These are phyloP conservation scores for Mucor plumbeus DNA, from an alignment of 371 early-diverging fungal genomes.

Conservation along the genomic window DNA sequence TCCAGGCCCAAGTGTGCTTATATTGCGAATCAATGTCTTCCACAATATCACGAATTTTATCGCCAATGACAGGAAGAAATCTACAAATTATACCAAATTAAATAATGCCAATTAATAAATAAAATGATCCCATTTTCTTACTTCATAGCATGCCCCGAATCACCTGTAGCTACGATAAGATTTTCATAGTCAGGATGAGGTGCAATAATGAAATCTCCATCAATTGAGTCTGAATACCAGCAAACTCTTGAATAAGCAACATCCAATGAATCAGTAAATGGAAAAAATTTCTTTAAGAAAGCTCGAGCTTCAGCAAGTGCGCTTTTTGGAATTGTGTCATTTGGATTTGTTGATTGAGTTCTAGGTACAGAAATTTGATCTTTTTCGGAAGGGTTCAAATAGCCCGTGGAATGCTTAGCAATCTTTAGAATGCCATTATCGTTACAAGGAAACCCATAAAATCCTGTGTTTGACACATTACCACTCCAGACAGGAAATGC, in stretches of 20 bases:
- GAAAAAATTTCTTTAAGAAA: conserved; percentile 40
- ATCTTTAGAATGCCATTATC: conserved; percentile 46
- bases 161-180: conserved; percentile 49
- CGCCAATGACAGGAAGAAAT: conserved; percentile 35
- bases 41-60: conserved; percentile 31
- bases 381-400: conserved; percentile 28
- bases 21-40: conserved; percentile 27
- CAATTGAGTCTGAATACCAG: conserved; percentile 51
- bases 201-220: conserved; percentile 43
- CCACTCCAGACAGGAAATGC: conserved; percentile 52
- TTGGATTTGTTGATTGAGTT: conserved; percentile 35
- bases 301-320: conserved; percentile 32
- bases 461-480: conserved; percentile 47
- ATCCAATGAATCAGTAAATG: conserved; percentile 32
- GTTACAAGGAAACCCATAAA: conserved; percentile 55
- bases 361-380: conserved; percentile 44
- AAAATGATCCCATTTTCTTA: conserved; percentile 14
- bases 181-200: conserved; percentile 47
- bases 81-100: not conserved
- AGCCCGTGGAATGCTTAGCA: conserved; percentile 53
- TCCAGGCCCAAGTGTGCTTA: conserved; percentile 30
- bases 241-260: conserved; percentile 38
- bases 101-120: not conserved
- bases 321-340: conserved; percentile 43
- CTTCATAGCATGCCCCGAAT: conserved; percentile 56